Evolutionary conservation across 805 yeast genomes (phyloP), one percentile per base, ranked within the genome.

Genomic region (Danielozyma ontarioensis): DNA sequence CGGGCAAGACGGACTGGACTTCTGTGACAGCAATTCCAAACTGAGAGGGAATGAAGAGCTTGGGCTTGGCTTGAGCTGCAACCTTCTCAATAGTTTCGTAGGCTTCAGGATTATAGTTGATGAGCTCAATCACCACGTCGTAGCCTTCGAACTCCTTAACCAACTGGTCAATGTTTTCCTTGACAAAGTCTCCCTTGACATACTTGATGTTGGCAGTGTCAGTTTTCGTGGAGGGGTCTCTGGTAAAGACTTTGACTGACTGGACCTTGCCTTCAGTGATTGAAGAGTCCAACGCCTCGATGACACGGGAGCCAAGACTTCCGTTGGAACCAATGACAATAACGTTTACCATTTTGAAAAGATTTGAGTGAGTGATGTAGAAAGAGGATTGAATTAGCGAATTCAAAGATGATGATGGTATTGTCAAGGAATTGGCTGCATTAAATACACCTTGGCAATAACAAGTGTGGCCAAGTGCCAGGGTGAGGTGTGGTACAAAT

Each of bases 251-350:
- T 40, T 64, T 65, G 35, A 80, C 53, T 18, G 85, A 84, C 1
- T 56, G 41, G 41, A 63, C 53, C 39, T 71, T 70, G 36, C 54
- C 54, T 14, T 59, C 48, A 45, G 76, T 75, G 4, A 53, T 44
- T 14, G 67, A 50, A 2, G 70, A 59, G 13, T 67, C 44, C 29
- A 78, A 53, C 6, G 78, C 76, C 1, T 55, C 59, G 13, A 74
- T 36, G 24, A 64, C 53, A 28, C 76, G 73, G 40, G 58, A 54
- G 27, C 80, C 83, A 26, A 79, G 53, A 41, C 53, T 40, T 17
- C 86, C 84, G 39, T 66, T 58, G 30, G 68, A 44, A 23, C 84
- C 83, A 36, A 71, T 46, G 33, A 79, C 50, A 25, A 81, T 83
- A 35, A 79, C 50, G 6, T 19, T 19, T 6, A 19, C 22, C 22